Percentiles rank a stretch among this genome's conserved stretches.
These are phyloP conservation scores for Colletotrichum cordylinicola DNA, from an alignment of 2,329 filamentous ascomycete genomes.

Conservation along the genomic window DNA sequence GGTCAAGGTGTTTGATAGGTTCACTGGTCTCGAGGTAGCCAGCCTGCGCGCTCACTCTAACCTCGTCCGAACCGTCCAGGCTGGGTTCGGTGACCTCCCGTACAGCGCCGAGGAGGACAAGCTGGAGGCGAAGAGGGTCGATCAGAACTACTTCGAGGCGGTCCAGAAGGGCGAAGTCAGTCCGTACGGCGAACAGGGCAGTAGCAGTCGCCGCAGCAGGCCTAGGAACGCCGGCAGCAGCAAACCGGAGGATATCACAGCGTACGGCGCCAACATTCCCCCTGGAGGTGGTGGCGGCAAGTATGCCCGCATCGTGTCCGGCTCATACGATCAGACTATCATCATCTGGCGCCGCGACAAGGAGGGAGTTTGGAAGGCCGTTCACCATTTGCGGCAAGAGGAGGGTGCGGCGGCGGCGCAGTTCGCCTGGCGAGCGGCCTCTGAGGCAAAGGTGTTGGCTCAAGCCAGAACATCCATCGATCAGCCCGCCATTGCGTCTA, in stretches of 20 bases:
- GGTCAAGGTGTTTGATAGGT: conserved; percentile 91
- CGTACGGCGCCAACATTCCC: conserved; percentile 84
- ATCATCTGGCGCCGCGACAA: conserved; percentile 92
- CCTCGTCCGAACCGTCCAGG: conserved; percentile 92
- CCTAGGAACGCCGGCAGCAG: conserved; percentile 74
- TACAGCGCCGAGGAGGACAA: conserved; percentile 79
- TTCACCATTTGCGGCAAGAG: conserved; percentile 77
- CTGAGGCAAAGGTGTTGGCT: background rate
- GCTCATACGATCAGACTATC: conserved; percentile 94
- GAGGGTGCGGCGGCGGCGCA: conserved; percentile 64
- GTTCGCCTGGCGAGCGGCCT: conserved; percentile 14
- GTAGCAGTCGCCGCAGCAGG: conserved; percentile 37
- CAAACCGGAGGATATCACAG: conserved; percentile 76
- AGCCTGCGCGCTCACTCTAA: conserved; percentile 82
- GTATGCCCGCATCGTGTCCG: conserved; percentile 95
- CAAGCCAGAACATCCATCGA: conserved; percentile 26
- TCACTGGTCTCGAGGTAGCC: conserved; percentile 86
- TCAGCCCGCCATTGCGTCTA: conserved; percentile 34
- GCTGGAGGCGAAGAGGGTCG: conserved; percentile 74
- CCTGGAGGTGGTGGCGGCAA: conserved; percentile 88
- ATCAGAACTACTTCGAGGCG: conserved; percentile 73
- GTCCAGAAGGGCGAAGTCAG: conserved; percentile 55
- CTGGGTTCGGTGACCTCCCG: conserved; percentile 88
- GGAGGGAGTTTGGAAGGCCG: conserved; percentile 83
- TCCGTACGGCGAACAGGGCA: conserved; percentile 11